These are phyloP conservation scores for California macrophylla DNA, from an alignment of 441 rosid genomes.

Conservation along the genomic window DNA sequence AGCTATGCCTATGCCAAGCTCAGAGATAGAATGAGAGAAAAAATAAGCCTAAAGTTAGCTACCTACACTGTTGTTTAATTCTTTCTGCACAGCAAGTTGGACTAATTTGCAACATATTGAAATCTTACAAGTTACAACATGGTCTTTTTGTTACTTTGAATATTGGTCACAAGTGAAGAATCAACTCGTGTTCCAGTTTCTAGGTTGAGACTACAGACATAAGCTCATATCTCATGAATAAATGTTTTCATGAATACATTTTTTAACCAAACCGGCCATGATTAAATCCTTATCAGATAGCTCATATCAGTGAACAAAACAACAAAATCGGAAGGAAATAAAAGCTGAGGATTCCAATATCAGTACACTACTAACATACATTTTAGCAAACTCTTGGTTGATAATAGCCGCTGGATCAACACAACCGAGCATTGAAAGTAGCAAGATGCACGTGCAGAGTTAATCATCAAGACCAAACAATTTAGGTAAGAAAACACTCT, in stretches of 20 bases:
- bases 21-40: background rate
- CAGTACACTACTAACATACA: background rate
- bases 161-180: background rate
- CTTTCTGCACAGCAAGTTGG: background rate
- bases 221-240: background rate
- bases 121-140: background rate
- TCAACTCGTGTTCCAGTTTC: background rate
- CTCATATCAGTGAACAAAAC: background rate
- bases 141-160: background rate
- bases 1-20: background rate
- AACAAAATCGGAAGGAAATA: background rate
- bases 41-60: background rate
- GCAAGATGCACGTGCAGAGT: constrained; percentile 4
- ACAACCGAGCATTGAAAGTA: constrained; percentile 4
- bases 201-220: background rate
- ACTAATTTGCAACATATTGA: background rate
- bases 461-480: constrained; percentile 21
- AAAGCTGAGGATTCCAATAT: background rate
- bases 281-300: background rate
- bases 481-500: background rate
- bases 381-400: constrained; percentile 5
- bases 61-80: background rate
- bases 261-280: background rate
- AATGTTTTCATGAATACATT: background rate
- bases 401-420: background rate